Percentiles rank a stretch among this genome's conserved stretches.
Evolutionary conservation across 148 eudicot genomes (phyloP).

Genomic region (Vaccinium corymbosum): DNA sequence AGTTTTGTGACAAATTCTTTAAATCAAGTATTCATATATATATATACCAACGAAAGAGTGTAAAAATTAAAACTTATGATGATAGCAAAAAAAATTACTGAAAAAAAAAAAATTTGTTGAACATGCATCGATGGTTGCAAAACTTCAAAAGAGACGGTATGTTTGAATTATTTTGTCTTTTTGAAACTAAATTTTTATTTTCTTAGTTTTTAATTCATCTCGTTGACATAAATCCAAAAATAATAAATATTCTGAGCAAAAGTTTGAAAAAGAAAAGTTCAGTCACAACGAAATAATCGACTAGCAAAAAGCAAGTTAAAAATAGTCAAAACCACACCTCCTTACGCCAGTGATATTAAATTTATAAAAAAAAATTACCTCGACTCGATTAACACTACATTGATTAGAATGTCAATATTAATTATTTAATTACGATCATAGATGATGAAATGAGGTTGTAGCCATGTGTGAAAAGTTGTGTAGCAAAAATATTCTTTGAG

Average conservation of each 20-base stretch:
- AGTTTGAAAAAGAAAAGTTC: neutral
- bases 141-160: neutral
- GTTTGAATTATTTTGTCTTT: no score
- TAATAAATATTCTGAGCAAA: neutral
- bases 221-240: neutral
- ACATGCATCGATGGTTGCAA: no score
- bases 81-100: neutral
- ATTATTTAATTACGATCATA: neutral
- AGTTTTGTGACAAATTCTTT: neutral
- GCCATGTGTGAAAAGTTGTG: constrained; percentile 5
- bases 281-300: neutral
- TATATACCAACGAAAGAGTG: neutral
- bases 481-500: neutral
- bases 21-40: neutral
- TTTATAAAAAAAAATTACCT: no score
- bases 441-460: neutral
- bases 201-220: neutral
- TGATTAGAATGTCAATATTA: no score
- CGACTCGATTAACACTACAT: no score
- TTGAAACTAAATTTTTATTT: neutral
- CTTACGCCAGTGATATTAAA: no score
- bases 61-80: neutral
- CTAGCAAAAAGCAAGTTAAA: neutral
- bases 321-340: neutral
- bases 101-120: neutral